These are phyloP conservation scores for Puccinia triticina DNA, from an alignment of 1,284 basidiomycete species.

Conservation along the genomic window DNA sequence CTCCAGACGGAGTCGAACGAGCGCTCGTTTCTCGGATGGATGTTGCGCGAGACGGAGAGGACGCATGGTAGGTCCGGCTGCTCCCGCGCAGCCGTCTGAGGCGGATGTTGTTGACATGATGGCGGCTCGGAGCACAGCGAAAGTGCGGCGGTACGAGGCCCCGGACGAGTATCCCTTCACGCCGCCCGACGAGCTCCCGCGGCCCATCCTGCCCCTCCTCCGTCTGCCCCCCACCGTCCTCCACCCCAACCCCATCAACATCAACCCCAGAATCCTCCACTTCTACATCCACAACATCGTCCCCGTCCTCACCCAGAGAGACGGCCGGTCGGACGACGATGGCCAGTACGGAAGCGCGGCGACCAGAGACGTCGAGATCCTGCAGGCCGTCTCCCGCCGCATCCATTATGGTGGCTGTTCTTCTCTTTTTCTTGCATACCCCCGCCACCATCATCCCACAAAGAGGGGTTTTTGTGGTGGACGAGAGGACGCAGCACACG, in stretches of 20 bases:
- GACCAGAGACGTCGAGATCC: slow-evolving; percentile 88
- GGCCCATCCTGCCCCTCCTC: slow-evolving; percentile 77
- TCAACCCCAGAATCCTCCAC: slow-evolving; percentile 80
- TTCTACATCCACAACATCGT: slow-evolving; percentile 84
- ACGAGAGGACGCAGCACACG: neutral
- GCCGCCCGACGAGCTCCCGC: slow-evolving; percentile 70
- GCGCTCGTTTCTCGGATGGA: slow-evolving; percentile 89
- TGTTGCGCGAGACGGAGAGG: slow-evolving; percentile 87
- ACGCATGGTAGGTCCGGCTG: slow-evolving; percentile 76
- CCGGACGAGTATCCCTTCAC: slow-evolving; percentile 99
- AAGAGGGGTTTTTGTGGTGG: no score
- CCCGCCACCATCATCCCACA: no score
- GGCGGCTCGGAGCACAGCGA: no score
- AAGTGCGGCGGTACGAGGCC: slow-evolving; percentile 78
- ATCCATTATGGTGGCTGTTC: slow-evolving; percentile 85
- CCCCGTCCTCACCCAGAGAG: slow-evolving; percentile 75
- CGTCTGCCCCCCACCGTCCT: slow-evolving; percentile 76
- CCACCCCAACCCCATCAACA: slow-evolving; percentile 80
- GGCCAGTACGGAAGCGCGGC: slow-evolving; percentile 97
- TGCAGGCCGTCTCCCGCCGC: slow-evolving; percentile 89
- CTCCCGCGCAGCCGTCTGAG: neutral
- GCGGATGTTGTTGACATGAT: neutral
- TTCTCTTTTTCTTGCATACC: neutral
- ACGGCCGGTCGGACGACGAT: slow-evolving; percentile 77
- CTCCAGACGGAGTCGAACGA: slow-evolving; percentile 72